phyloP scores from a whole-genome alignment of 2,329 filamentous ascomycete genomes.

The Claviceps humidiphila region DNA sequence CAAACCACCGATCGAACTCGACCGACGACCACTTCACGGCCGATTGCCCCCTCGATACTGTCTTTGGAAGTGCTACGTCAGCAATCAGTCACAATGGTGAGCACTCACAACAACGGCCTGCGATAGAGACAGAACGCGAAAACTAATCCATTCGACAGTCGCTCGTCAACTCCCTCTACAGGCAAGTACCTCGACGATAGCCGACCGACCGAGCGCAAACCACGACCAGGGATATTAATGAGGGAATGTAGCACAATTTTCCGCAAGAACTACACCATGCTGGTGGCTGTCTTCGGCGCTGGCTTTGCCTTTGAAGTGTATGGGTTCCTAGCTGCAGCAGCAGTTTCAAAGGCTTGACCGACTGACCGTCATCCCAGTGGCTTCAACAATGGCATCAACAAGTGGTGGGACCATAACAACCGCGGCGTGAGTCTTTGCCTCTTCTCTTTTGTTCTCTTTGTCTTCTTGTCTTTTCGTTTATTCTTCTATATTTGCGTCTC shows the following conservation, averaged over 20 bases:
- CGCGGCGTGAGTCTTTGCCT: slow-evolving; percentile 57
- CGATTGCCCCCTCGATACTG: slow-evolving; percentile 13
- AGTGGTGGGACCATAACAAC: slow-evolving; percentile 84
- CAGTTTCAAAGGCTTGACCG: slow-evolving; percentile 9
- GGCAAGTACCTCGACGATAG: slow-evolving; percentile 20
- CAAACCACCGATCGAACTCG: slow-evolving; percentile 15
- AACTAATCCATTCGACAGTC: slow-evolving; percentile 25
- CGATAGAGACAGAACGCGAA: slow-evolving; percentile 3
- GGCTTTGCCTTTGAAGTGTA: slow-evolving; percentile 95
- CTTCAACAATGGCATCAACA: slow-evolving; percentile 73
- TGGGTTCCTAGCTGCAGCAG: slow-evolving; percentile 22
- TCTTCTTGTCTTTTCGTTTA: background rate
- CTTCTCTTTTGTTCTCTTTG: background rate
- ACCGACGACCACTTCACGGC: slow-evolving; percentile 15
- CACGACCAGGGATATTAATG: slow-evolving; percentile 13
- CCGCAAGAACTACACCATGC: slow-evolving; percentile 77
- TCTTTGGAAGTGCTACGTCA: slow-evolving; percentile 16
- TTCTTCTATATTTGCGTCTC: no score
- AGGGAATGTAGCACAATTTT: slow-evolving; percentile 55
- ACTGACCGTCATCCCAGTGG: slow-evolving; percentile 41
- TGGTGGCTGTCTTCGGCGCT: slow-evolving; percentile 70
- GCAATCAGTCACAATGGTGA: slow-evolving; percentile 24
- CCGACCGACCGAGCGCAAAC: slow-evolving; percentile 2
- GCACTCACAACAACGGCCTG: slow-evolving; percentile 1
- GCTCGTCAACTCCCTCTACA: slow-evolving; percentile 23